Base-by-base conservation (phyloP, 306 rosid genomes). In the Arachis hypogaea region DNA sequence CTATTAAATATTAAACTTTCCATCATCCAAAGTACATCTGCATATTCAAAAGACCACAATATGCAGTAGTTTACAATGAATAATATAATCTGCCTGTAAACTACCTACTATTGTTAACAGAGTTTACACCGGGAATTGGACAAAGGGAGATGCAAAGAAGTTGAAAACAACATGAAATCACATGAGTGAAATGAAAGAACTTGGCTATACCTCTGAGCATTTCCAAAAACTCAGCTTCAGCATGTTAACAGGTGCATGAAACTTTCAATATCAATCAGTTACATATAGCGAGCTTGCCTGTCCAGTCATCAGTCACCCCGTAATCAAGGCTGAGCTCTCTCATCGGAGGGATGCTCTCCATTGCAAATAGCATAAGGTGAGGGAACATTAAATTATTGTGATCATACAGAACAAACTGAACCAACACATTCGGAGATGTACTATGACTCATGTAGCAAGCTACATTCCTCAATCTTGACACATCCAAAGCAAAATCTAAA, bases 271-370 rank as follows among this genome's bases (percentile, higher is more conserved):
- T 41, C 47, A 59, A 52, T 92, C 86, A 90, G 88, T 82, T 87
- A 83, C 96, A 87, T 74, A 94, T 88, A 29, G 95, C 78, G 51
- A 90, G 90, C 74, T 90, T 92, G 45, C 79, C 90, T 11, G 88
- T 77, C 78, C 77, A 80, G 68, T 87, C 98, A 78, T 88, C 96
- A 82, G 89, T 87, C 73, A 92, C 90, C 30, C 99, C 99, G 47
- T 94, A 94, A 72, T 94, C 99, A 82, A 94, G 92, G 86, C 99
- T 89, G 58, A 94, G 87, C 87, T 94, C 99, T 83, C 99, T 89
- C 92, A 94, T 59, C 58, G 99, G 99, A 77, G 99, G 99, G 80
- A 94, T 89, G 82, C 83, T 94, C 84, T 94, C 99, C 96, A 87
- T 78, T 67, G 99, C 97, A 62, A 94, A 94, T 59, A 91, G 82